Base-by-base conservation (phyloP, 164 flowering plant genomes). In the Kingdonia uniflora region DNA sequence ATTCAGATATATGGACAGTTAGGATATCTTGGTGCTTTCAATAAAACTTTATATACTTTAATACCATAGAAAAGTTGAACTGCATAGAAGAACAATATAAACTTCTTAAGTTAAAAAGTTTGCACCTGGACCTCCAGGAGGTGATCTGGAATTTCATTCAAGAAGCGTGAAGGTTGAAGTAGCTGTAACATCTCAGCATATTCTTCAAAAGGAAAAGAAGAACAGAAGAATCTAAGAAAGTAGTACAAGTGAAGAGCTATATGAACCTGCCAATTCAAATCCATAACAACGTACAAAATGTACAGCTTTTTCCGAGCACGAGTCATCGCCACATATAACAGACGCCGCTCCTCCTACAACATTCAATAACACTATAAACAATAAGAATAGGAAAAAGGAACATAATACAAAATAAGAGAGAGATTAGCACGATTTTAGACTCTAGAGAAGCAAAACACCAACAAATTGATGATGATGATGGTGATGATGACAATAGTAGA, bases 281-380 rank as follows among this genome's bases (percentile, higher is more conserved):
- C 95, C 85, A 81, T 64, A 10, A 63, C 42, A 55, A 83, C 74
- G 72, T 91, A 84, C 50, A 84, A 67, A 60, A 91, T 75, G 68
- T 70, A 78, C 56, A 91, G 84, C 54, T 80, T 87, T 57, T 74
- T 79, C 11, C 91, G 72, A 46, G 98, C 96, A 67, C 98, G 96
- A 62, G 96, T 87, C 96, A 91, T 91, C 51, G 86, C 98, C 53
- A 91, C 98, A 63, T 87, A 91, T 4, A 91, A 64, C 10, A 91
- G 63, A 14, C 98, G 86, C 3, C 96, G 66, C 63, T 91, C 98
- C 71, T 91, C 98, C 97, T 91, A 56, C 23, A 17, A 60, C 56
- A 49, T 49, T 52, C 23, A 21, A 29, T 43, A 1, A 19, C 40
- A 29, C 20, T 49, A 11, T 54, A 24, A 49, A 40, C n/a, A 22